Percentiles rank a stretch among this genome's conserved stretches.
Evolutionary conservation across 2,329 filamentous ascomycete genomes (phyloP).

Genomic region (Xylaria sp.): DNA sequence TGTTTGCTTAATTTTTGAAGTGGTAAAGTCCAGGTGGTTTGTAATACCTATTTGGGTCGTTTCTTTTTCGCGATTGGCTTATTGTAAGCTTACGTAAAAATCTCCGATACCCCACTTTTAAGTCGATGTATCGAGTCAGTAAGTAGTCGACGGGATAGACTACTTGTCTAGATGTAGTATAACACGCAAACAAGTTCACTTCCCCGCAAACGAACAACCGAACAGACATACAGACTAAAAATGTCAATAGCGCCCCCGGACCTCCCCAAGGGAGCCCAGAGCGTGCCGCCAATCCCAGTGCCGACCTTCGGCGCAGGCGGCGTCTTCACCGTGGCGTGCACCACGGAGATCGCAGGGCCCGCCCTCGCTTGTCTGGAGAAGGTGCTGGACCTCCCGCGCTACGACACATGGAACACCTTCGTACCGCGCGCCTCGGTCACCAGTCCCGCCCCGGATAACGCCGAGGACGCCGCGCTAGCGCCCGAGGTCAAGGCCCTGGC

Average conservation of each 20-base stretch:
- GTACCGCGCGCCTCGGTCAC: constrained; percentile 21
- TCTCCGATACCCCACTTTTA: too few species aligned
- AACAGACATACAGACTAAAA: too few species aligned
- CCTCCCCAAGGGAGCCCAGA: constrained; percentile 21
- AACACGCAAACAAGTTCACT: too few species aligned
- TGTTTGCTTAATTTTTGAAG: too few species aligned
- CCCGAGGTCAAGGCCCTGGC: constrained; percentile 14
- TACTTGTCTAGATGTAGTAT: too few species aligned
- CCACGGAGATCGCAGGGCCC: constrained; percentile 25
- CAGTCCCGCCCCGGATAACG: neutral
- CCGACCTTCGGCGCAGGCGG: constrained; percentile 31
- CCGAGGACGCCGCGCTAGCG: neutral
- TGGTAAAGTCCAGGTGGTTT: too few species aligned
- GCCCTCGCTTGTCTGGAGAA: constrained; percentile 25
- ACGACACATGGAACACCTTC: constrained; percentile 34
- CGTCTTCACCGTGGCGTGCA: constrained; percentile 31
- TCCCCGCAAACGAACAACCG: too few species aligned
- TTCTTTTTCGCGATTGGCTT: too few species aligned
- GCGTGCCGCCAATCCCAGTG: constrained; percentile 31
- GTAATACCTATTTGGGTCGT: too few species aligned
- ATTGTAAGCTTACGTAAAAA: too few species aligned
- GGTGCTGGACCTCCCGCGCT: constrained; percentile 27
- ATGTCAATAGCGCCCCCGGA: constrained; percentile 28
- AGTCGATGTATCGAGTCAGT: too few species aligned
- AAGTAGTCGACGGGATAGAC: too few species aligned